A percentile compares a stretch with the other conserved stretches of the same genome.
These are phyloP conservation scores for Cladosporium halotolerans DNA, from an alignment of 2,329 filamentous ascomycete genomes.

Conservation along the genomic window DNA sequence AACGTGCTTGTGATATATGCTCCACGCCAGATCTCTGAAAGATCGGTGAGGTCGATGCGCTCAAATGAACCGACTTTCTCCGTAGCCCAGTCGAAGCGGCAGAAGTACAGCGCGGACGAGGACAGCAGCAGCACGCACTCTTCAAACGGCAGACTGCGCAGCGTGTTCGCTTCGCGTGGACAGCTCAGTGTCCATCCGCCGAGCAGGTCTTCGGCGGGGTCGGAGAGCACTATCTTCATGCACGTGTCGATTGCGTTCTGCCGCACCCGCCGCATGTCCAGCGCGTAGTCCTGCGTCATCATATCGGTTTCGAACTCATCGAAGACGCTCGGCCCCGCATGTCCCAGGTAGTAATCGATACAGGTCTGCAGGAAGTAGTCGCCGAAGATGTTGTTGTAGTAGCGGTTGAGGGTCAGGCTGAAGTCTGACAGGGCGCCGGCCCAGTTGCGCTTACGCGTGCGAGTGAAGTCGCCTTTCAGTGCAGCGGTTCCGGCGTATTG, in stretches of 20 bases:
- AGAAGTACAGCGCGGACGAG: constrained; percentile 77
- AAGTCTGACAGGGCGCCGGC: constrained; percentile 87
- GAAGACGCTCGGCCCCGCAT: constrained; percentile 77
- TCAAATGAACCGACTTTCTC: constrained; percentile 94
- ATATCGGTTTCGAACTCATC: constrained; percentile 92
- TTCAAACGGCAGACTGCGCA: constrained; percentile 67
- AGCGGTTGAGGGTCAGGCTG: constrained; percentile 75
- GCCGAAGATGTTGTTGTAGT: constrained; percentile 84
- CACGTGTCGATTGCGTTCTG: constrained; percentile 87
- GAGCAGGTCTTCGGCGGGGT: constrained; percentile 70
- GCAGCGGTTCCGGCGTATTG: constrained; percentile 95
- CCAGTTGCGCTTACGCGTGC: constrained; percentile 84
- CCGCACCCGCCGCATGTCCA: constrained; percentile 76
- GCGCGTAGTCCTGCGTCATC: constrained; percentile 85
- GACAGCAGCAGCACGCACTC: constrained; percentile 86
- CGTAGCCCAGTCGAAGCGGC: constrained; percentile 87
- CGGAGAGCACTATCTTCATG: constrained; percentile 72
- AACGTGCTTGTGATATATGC: constrained; percentile 88
- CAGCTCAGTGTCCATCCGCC: constrained; percentile 85
- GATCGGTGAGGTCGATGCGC: constrained; percentile 67
- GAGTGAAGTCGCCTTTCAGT: constrained; percentile 93
- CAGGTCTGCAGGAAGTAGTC: constrained; percentile 95
- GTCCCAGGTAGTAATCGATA: constrained; percentile 89
- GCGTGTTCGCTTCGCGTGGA: constrained; percentile 63
- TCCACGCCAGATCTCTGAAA: constrained; percentile 68